phyloP scores from a whole-genome alignment of 2,329 filamentous ascomycete genomes.

The Paecilomyces sp. region DNA sequence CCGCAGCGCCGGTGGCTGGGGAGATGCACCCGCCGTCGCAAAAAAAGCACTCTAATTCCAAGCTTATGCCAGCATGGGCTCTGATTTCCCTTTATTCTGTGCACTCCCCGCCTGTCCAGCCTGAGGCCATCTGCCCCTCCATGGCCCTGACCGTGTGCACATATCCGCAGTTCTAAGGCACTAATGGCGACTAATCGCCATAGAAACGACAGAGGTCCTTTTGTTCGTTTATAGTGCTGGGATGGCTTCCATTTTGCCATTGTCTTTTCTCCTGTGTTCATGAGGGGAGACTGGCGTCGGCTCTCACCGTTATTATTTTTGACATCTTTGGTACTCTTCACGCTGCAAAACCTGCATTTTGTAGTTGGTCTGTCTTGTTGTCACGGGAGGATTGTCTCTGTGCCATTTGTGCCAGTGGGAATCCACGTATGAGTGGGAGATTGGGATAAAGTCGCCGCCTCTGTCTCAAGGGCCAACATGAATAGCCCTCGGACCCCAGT shows the following conservation, averaged over 20 bases:
- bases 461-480: background rate
- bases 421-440: background rate
- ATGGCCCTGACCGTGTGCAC: background rate
- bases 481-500: constrained; percentile 12
- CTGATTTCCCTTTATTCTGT: background rate
- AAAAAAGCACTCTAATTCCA: background rate
- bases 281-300: background rate
- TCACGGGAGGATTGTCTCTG: background rate
- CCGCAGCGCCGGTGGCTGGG: background rate
- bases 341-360: background rate
- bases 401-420: background rate
- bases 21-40: background rate
- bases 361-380: background rate
- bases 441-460: background rate
- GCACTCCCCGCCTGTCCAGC: background rate
- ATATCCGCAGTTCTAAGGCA: background rate
- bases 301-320: background rate
- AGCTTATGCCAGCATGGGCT: background rate
- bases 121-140: background rate
- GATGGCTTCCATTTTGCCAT: background rate
- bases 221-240: background rate
- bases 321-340: background rate
- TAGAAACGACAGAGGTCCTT: background rate
- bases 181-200: background rate
- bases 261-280: background rate